phyloP scores from a whole-genome alignment of 225 moss, liverwort and hornwort species.

The Pleurozium schreberi region DNA sequence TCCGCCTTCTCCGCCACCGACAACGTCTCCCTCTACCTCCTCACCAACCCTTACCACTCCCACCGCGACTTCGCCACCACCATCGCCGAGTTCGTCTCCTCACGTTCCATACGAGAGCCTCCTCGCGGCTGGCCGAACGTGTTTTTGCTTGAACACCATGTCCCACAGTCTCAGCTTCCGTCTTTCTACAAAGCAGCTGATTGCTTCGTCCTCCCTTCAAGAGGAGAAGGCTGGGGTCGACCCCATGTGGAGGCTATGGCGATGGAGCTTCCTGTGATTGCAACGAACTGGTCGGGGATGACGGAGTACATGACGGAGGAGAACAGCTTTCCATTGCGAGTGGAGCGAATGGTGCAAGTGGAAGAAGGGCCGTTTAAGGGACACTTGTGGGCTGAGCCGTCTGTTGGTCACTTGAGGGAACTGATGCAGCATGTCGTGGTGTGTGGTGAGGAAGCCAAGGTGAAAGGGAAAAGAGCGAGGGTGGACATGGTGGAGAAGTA shows the following conservation, averaged over 20 bases:
- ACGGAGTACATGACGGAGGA: slow-evolving; percentile 46
- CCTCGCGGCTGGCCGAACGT: slow-evolving; percentile 13
- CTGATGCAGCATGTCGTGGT: slow-evolving; percentile 23
- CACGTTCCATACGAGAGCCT: slow-evolving; percentile 4
- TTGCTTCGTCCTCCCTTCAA: slow-evolving; percentile 34
- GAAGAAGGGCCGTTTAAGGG: slow-evolving; percentile 32
- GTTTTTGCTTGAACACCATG: slow-evolving; percentile 24
- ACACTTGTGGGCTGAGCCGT: slow-evolving; percentile 46
- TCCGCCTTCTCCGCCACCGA: slow-evolving; percentile 30
- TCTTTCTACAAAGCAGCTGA: slow-evolving; percentile 19
- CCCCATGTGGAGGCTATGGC: slow-evolving; percentile 55
- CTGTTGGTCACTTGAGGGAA: not conserved
- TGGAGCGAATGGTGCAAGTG: slow-evolving; percentile 15
- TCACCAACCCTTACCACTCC: slow-evolving; percentile 45
- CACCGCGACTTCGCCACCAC: not conserved
- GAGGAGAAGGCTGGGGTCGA: slow-evolving; percentile 49
- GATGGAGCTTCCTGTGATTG: slow-evolving; percentile 46
- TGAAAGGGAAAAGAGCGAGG: slow-evolving; percentile 21
- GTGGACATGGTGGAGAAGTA: slow-evolving; percentile 26
- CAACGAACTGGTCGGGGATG: slow-evolving; percentile 53
- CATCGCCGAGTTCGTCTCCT: slow-evolving; percentile 12
- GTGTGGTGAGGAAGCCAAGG: slow-evolving; percentile 13
- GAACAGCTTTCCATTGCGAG: slow-evolving; percentile 32
- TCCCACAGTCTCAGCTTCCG: slow-evolving; percentile 27
- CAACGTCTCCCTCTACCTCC: slow-evolving; percentile 29